Conservation (phyloP, 2,329 filamentous ascomycete species). For the Ophiostoma pallidulum region DNA sequence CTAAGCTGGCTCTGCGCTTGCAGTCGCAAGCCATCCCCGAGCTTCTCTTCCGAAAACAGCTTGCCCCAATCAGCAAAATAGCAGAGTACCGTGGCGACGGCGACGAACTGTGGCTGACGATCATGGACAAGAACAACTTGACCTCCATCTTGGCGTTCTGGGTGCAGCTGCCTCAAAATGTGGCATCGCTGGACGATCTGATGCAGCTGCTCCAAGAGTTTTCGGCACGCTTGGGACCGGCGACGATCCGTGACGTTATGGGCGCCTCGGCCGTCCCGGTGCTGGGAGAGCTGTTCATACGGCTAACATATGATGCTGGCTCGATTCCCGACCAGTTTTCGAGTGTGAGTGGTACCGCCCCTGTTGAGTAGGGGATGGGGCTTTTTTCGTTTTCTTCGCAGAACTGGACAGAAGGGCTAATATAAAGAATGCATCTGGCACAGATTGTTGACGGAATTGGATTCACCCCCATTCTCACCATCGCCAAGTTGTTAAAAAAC, state of each 20-base stretch:
- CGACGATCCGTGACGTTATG: conserved; percentile 16
- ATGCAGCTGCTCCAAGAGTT: conserved; percentile 14
- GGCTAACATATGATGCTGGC: conserved; percentile 7
- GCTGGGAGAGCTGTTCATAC: conserved; percentile 16
- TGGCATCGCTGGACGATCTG: conserved; percentile 13
- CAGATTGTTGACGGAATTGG: conserved; percentile 11
- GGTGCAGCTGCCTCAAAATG: conserved; percentile 13
- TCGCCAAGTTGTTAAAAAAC: conserved; percentile 22
- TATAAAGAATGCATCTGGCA: too few relatives aligned
- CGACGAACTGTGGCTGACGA: conserved; percentile 46
- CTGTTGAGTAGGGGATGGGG: too few relatives aligned
- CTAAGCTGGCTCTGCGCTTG: conserved; percentile 63
- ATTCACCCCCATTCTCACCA: conserved; percentile 13
- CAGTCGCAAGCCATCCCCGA: conserved; percentile 79
- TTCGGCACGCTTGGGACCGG: conserved; percentile 11
- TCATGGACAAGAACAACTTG: conserved; percentile 48
- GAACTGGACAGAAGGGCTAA: not conserved
- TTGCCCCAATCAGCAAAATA: conserved; percentile 60
- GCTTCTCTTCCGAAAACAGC: conserved; percentile 66
- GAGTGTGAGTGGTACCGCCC: conserved; percentile 2
- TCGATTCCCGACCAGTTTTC: conserved; percentile 10
- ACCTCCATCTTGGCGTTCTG: conserved; percentile 43
- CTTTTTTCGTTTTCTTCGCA: not conserved
- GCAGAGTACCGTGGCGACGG: conserved; percentile 63
- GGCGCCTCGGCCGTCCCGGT: conserved; percentile 13